phyloP scores from a whole-genome alignment of 2,329 filamentous ascomycete species.

The Seiridium cupressi region DNA sequence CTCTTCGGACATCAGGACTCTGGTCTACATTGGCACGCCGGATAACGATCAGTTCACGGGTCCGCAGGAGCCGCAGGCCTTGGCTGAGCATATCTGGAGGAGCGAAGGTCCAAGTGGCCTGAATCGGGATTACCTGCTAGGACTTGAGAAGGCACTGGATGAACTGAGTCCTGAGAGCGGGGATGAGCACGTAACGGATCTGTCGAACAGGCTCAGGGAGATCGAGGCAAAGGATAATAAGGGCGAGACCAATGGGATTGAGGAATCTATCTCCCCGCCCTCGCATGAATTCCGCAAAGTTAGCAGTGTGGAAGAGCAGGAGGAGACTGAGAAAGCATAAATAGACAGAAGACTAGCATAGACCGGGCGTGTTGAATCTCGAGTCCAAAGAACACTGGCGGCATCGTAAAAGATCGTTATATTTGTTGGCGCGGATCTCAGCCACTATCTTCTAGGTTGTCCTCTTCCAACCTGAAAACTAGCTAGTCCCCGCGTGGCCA shows the following conservation, averaged over 20 bases:
- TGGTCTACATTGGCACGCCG: constrained; percentile 94
- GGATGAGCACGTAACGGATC: constrained; percentile 81
- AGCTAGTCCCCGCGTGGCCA: not conserved
- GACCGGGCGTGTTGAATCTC: not conserved
- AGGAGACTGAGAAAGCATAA: constrained; percentile 43
- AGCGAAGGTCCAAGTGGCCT: constrained; percentile 82
- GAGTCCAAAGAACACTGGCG: not conserved
- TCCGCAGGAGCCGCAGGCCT: constrained; percentile 71
- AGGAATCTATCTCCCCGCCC: constrained; percentile 9
- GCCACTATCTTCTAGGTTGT: too few species aligned
- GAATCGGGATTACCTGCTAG: constrained; percentile 86
- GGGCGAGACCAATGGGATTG: constrained; percentile 9
- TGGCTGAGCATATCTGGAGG: constrained; percentile 77
- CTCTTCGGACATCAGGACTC: constrained; percentile 43
- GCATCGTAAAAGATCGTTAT: too few species aligned
- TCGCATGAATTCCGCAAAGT: constrained; percentile 39
- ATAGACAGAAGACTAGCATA: not conserved
- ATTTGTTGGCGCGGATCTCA: too few species aligned
- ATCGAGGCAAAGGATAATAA: constrained; percentile 42
- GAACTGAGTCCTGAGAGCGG: constrained; percentile 72
- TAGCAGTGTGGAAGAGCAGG: constrained; percentile 55
- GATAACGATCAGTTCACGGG: constrained; percentile 91
- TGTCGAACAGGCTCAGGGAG: constrained; percentile 69
- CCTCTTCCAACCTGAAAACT: too few species aligned
- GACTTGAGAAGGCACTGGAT: constrained; percentile 72